These are phyloP conservation scores for Saccharomycopsis crataegensis DNA, from an alignment of 1,139 yeast species.

Conservation along the genomic window DNA sequence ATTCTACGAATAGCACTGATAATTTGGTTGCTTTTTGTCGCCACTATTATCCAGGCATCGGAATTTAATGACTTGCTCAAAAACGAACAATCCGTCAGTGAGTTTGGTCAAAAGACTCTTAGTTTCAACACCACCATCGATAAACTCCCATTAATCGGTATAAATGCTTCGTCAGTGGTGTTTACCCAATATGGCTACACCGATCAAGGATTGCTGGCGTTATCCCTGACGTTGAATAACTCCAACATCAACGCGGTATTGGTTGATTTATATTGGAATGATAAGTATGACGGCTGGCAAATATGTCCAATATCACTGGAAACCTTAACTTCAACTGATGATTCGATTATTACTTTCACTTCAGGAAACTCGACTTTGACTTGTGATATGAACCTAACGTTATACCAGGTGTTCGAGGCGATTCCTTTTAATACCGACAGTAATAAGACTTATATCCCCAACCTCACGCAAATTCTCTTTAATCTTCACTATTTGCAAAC, in stretches of 20 bases:
- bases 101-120: conserved; percentile 3
- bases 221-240: conserved; percentile 35
- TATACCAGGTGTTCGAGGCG: neutral
- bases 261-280: conserved; percentile 65
- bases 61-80: too few species aligned
- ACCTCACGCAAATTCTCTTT: conserved; percentile 2
- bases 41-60: too few species aligned
- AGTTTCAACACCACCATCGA: conserved; percentile 42
- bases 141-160: conserved; percentile 51
- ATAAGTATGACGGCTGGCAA: conserved; percentile 47
- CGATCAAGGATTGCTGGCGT: conserved; percentile 31
- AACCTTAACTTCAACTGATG: neutral
- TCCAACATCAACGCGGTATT: conserved; percentile 36
- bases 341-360: neutral
- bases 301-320: conserved; percentile 47
- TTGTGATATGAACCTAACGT: neutral
- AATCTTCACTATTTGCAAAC: neutral
- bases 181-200: conserved; percentile 49
- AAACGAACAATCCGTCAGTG: neutral
- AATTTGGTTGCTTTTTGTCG: too few species aligned
- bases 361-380: neutral
- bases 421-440: neutral
- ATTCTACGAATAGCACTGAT: too few species aligned
- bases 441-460: neutral
- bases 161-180: conserved; percentile 43